These are phyloP conservation scores for Pestalotiopsis sp. DNA, from an alignment of 2,329 filamentous ascomycete species.

Conservation along the genomic window DNA sequence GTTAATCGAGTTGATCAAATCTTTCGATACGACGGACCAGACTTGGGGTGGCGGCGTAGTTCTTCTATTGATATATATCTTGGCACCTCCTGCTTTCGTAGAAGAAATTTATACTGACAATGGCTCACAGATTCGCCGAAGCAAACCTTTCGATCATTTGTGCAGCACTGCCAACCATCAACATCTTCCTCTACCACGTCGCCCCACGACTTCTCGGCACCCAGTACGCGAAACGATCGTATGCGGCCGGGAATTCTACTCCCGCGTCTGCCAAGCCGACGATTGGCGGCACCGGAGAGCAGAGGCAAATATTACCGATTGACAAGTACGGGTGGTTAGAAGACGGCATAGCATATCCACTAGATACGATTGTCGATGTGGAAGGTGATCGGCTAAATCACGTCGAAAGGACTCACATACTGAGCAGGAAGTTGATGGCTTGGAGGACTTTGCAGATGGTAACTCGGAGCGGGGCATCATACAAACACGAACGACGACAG, in stretches of 20 bases:
- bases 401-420: background rate
- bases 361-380: background rate
- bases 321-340: background rate
- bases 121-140: constrained; percentile 10
- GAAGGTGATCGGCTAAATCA: background rate
- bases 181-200: constrained; percentile 5
- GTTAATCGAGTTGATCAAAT: constrained; percentile 9
- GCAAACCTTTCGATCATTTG: constrained; percentile 15
- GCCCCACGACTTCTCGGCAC: background rate
- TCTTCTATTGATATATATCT: too few relatives aligned
- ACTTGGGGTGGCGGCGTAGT: constrained; percentile 12
- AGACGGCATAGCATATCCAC: background rate
- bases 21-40: constrained; percentile 12
- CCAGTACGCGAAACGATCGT: background rate
- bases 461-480: background rate
- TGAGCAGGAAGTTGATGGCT: background rate
- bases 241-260: background rate
- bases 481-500: background rate
- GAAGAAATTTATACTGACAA: too few relatives aligned
- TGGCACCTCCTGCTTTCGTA: background rate
- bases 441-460: background rate
- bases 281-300: background rate
- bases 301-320: background rate
- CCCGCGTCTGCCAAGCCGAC: too few relatives aligned
- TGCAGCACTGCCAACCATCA: constrained; percentile 12